Evolutionary conservation across 208 protist genomes (phyloP).

Genomic region (Phytomonas sp.): DNA sequence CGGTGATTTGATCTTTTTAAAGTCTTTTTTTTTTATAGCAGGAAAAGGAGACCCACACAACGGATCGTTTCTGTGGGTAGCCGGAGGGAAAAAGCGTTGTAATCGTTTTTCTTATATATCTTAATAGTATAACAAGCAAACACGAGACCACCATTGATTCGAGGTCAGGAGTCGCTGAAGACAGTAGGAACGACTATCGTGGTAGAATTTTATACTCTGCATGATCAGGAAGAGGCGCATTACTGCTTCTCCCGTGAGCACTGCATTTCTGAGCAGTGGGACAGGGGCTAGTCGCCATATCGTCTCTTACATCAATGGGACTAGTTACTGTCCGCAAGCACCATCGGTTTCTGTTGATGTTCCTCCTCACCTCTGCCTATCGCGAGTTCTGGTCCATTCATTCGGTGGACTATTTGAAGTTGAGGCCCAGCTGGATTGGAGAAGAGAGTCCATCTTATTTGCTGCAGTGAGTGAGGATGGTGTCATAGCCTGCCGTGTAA

Average conservation of each 20-base stretch:
- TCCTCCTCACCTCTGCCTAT: slow-evolving; percentile 16
- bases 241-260: background rate
- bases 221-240: background rate
- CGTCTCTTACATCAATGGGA: slow-evolving; percentile 28
- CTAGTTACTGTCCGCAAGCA: slow-evolving; percentile 20
- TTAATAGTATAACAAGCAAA: background rate
- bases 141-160: background rate
- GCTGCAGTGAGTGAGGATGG: slow-evolving; percentile 19
- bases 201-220: background rate
- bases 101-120: no score
- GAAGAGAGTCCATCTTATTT: slow-evolving; percentile 21
- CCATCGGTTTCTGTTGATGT: slow-evolving; percentile 17
- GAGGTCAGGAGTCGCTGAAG: background rate
- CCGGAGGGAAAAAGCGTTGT: slow-evolving; percentile 4
- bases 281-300: slow-evolving; percentile 11
- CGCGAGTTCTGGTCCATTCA: slow-evolving; percentile 21
- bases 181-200: background rate
- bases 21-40: background rate
- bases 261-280: background rate
- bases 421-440: slow-evolving; percentile 13
- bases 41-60: background rate
- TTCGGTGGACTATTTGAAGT: slow-evolving; percentile 25
- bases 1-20: slow-evolving; percentile 7
- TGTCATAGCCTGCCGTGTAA: slow-evolving; percentile 30
- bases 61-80: background rate